Evolutionary conservation across 2,329 filamentous ascomycete species (phyloP).

Genomic region (Penicillium expansum): DNA sequence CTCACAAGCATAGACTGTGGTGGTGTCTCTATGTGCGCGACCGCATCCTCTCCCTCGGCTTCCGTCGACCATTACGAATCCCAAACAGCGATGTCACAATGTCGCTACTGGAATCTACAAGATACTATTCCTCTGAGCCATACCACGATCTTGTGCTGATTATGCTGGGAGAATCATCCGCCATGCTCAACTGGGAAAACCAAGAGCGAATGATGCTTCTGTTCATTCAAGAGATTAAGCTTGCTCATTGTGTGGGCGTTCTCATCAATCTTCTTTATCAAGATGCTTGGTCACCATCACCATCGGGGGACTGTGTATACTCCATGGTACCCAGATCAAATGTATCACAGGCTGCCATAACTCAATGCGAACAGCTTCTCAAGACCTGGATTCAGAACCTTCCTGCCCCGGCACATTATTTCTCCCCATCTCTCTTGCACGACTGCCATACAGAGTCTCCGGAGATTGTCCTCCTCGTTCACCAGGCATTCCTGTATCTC

Average conservation of each 20-base stretch:
- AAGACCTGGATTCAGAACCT: slow-evolving; percentile 6
- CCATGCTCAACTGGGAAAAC: slow-evolving; percentile 9
- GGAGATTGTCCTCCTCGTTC: slow-evolving; percentile 6
- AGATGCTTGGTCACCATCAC: neutral
- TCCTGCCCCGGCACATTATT: slow-evolving; percentile 6
- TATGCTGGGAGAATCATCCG: slow-evolving; percentile 5
- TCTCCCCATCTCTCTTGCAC: neutral
- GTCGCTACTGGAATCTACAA: slow-evolving; percentile 5
- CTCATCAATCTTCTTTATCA: slow-evolving; percentile 4
- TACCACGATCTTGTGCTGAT: slow-evolving; percentile 1
- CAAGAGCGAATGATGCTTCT: slow-evolving; percentile 10
- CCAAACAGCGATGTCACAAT: slow-evolving; percentile 8
- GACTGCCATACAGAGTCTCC: neutral
- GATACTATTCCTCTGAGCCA: slow-evolving; percentile 8
- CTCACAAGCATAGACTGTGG: slow-evolving; percentile 10
- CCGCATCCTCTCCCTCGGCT: slow-evolving; percentile 8
- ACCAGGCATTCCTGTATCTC: slow-evolving; percentile 11
- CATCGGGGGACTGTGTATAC: neutral
- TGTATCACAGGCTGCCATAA: neutral
- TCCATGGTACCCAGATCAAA: neutral
- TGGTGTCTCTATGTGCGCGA: slow-evolving; percentile 17
- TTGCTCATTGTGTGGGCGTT: slow-evolving; percentile 4
- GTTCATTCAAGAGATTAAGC: slow-evolving; percentile 8
- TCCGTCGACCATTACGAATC: slow-evolving; percentile 8
- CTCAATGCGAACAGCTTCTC: slow-evolving; percentile 3